Conservation (phyloP, 2,329 filamentous ascomycete genomes). For the Proliferodiscus dingleyae region DNA sequence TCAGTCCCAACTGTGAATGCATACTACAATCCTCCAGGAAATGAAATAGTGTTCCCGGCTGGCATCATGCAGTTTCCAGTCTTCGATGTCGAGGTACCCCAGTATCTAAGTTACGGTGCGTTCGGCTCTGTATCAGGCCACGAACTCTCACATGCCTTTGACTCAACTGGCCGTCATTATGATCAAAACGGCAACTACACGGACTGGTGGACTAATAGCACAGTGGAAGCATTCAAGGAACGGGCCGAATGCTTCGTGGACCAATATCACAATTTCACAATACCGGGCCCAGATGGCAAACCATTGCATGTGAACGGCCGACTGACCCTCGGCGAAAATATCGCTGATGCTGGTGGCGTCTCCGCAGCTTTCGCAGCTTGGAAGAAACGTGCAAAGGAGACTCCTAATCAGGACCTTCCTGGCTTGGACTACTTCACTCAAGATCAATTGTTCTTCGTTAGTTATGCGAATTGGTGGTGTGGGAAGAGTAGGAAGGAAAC, state of each 20-base stretch:
- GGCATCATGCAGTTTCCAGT: conserved; percentile 66
- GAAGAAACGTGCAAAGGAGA: conserved; percentile 51
- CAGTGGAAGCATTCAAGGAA: conserved; percentile 52
- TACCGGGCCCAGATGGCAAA: conserved; percentile 51
- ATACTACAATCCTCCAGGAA: conserved; percentile 54
- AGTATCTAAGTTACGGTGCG: conserved; percentile 64
- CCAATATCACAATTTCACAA: conserved; percentile 59
- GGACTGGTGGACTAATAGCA: conserved; percentile 62
- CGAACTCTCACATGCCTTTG: conserved; percentile 67
- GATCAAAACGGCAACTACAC: conserved; percentile 61
- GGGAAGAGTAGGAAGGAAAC: conserved; percentile 56
- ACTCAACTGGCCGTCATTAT: conserved; percentile 59
- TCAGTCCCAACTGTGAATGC: conserved; percentile 59
- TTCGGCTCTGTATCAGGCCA: conserved; percentile 65
- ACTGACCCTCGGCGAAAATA: conserved; percentile 64
- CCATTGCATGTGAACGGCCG: conserved; percentile 57
- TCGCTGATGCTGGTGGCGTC: conserved; percentile 65
- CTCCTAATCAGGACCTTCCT: conserved; percentile 50
- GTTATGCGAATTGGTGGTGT: conserved; percentile 63
- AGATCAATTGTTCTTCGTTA: conserved; percentile 66
- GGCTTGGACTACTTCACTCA: conserved; percentile 58
- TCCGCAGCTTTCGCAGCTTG: conserved; percentile 60
- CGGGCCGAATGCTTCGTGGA: conserved; percentile 61
- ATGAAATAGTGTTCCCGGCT: conserved; percentile 65
- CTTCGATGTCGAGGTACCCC: conserved; percentile 57